Percentiles rank a stretch among this genome's conserved stretches.
Conservation (phyloP, 345 rosid species). For the Angophora floribunda region DNA sequence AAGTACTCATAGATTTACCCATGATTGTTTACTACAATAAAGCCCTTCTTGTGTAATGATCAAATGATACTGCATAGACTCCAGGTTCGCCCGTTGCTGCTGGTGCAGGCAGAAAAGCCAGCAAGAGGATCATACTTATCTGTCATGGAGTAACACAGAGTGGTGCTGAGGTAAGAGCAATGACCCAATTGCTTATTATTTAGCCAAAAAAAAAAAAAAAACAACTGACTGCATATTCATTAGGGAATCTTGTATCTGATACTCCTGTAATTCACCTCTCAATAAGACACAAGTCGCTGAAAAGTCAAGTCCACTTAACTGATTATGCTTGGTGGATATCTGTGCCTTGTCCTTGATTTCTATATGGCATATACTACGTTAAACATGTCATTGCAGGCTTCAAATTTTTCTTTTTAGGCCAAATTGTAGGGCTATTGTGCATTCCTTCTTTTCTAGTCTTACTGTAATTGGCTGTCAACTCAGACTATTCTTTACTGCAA, state of each 20-base stretch:
- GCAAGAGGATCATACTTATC: conserved; percentile 70
- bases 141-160: conserved; percentile 56
- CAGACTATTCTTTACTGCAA: not conserved
- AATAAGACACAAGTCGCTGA: not conserved
- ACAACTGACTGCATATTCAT: not conserved
- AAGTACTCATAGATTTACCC: not conserved
- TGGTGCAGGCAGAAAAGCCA: conserved; percentile 67
- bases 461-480: not conserved
- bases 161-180: conserved; percentile 31
- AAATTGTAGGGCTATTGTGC: not conserved
- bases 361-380: not conserved
- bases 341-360: not conserved
- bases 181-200: not conserved
- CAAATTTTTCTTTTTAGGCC: not conserved
- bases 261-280: not conserved
- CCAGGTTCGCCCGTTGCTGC: conserved; percentile 71
- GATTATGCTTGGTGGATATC: not conserved
- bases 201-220: not conserved
- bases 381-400: not conserved
- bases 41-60: not conserved
- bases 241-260: not conserved
- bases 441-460: not conserved
- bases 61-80: conserved; percentile 28
- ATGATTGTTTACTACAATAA: not conserved
- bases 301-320: not conserved